Conservation (phyloP, 257 asterid genomes). For the Salvia miltiorrhiza region DNA sequence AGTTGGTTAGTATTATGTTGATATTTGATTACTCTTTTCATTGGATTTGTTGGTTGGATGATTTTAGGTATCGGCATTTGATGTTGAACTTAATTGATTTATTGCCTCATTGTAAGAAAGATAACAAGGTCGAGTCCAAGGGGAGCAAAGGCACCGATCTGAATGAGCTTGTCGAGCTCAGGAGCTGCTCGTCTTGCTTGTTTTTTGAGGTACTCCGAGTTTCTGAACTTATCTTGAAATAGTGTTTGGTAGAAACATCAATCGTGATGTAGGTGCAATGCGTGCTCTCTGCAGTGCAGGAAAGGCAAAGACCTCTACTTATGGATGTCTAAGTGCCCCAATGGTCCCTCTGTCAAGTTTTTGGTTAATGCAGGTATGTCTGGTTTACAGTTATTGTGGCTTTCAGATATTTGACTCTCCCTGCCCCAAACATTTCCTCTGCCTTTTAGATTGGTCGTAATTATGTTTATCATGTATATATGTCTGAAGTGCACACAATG, state of each 20-base stretch:
- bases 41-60: background rate
- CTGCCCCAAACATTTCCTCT: background rate
- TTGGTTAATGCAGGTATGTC: conserved; percentile 81
- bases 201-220: conserved; percentile 78
- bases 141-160: conserved; percentile 85
- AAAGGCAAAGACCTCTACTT: conserved; percentile 91
- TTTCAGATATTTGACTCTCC: background rate
- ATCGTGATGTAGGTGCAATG: background rate
- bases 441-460: conserved; percentile 1
- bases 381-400: background rate
- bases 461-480: background rate
- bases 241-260: background rate
- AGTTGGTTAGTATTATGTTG: background rate
- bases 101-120: conserved; percentile 90
- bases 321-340: conserved; percentile 97
- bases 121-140: conserved; percentile 85
- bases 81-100: conserved; percentile 87
- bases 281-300: conserved; percentile 62
- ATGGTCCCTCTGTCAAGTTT: conserved; percentile 94
- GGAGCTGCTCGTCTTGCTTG: conserved; percentile 81
- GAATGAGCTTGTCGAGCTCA: conserved; percentile 93
- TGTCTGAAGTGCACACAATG: conserved; percentile 85
- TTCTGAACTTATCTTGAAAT: background rate
- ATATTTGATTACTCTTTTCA: background rate
- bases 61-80: conserved; percentile 86